These are phyloP conservation scores for Trapa bicornis DNA, from an alignment of 345 rosid species.

Conservation along the genomic window DNA sequence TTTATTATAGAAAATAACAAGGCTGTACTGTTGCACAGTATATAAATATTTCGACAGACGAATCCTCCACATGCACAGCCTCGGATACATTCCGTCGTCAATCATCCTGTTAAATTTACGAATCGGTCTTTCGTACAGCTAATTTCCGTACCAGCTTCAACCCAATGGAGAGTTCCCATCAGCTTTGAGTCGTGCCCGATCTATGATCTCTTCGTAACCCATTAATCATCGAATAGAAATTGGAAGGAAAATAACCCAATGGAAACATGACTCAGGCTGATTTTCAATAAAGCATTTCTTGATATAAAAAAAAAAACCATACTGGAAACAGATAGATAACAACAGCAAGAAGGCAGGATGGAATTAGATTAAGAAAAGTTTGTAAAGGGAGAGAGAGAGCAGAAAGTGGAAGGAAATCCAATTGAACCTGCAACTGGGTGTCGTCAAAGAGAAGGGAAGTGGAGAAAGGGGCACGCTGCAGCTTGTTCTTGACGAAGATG, in stretches of 20 bases:
- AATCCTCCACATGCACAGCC: neutral
- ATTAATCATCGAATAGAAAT: neutral
- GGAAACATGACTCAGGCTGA: no score
- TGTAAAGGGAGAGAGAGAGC: neutral
- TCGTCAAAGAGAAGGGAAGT: conserved; percentile 83
- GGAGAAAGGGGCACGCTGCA: conserved; percentile 36
- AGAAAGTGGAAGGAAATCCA: neutral
- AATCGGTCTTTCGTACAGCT: neutral
- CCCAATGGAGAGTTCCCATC: neutral
- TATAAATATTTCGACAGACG: neutral
- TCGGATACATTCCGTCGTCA: neutral
- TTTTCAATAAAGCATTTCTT: no score
- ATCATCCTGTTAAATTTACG: neutral
- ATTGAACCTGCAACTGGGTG: conserved; percentile 71
- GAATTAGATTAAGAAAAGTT: neutral
- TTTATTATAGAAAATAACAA: neutral
- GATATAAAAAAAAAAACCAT: neutral
- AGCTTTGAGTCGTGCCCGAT: neutral
- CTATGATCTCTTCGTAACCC: neutral
- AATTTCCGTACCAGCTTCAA: neutral
- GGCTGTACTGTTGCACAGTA: neutral
- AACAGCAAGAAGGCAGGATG: neutral
- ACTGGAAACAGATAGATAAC: neutral
- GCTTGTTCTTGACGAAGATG: conserved; percentile 9
- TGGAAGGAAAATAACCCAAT: no score